Conservation (phyloP, 805 yeast species). For the Pichia nanzhaoensis region DNA sequence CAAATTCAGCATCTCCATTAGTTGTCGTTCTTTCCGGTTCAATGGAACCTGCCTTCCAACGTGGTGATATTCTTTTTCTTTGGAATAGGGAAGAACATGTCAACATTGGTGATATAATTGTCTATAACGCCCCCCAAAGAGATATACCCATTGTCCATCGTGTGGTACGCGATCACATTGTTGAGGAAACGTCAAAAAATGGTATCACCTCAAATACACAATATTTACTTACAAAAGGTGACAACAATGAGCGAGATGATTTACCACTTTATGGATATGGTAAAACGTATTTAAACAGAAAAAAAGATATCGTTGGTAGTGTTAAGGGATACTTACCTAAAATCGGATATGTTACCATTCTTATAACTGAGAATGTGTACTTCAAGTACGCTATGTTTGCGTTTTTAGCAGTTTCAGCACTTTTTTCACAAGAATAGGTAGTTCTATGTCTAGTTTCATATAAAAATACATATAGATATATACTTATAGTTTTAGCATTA, state of each 20-base stretch:
- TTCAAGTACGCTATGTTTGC: slow-evolving; percentile 77
- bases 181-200: slow-evolving; percentile 14
- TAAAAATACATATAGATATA: too few relatives aligned
- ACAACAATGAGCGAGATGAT: slow-evolving; percentile 90
- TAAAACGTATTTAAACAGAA: slow-evolving; percentile 70
- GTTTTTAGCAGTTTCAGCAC: slow-evolving; percentile 60
- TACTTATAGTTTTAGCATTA: not conserved
- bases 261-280: slow-evolving; percentile 73
- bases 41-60: slow-evolving; percentile 98
- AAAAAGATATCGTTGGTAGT: slow-evolving; percentile 76
- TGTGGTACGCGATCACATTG: slow-evolving; percentile 77
- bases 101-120: slow-evolving; percentile 88
- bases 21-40: slow-evolving; percentile 97
- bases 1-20: slow-evolving; percentile 86
- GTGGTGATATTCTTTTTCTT: slow-evolving; percentile 88
- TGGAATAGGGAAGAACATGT: slow-evolving; percentile 74
- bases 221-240: slow-evolving; percentile 86
- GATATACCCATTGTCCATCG: slow-evolving; percentile 96
- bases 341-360: slow-evolving; percentile 85
- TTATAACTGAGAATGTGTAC: slow-evolving; percentile 81
- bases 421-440: slow-evolving; percentile 48
- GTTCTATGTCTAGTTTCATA: not conserved
- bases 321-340: slow-evolving; percentile 90
- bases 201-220: slow-evolving; percentile 32
- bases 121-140: slow-evolving; percentile 74